Evolutionary conservation across 441 rosid species (phyloP), one percentile per base, ranked within the genome.

Genomic region (Brassica balearica): DNA sequence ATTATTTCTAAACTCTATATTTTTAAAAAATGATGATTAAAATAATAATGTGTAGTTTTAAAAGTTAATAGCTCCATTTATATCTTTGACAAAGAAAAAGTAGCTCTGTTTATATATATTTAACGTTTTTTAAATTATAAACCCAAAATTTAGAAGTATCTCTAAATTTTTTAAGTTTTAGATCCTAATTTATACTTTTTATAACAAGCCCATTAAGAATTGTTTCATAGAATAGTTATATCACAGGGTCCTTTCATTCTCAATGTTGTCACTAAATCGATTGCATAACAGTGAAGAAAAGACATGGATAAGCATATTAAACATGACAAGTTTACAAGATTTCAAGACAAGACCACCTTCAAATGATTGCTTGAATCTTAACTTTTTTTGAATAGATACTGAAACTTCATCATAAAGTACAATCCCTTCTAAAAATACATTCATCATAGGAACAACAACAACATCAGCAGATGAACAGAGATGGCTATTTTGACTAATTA

Each of bases 401-500:
- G 67, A 69, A 48, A 76, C 1, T 29, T 48, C 9, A 41, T 0
- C 20, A 22, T 51, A 55, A 29, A 65, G 14, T 27, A 64, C 38
- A 25, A 43, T 29, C 17, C 1, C 14, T 69, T 75, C 8, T 22
- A 17, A 7, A 12, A 60, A 55, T 51, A 64, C 66, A 71, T 65
- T 48, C 36, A 38, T 77, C 48, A 70, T 27, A 8, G 59, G 38
- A 27, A 65, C 32, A 62, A 61, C 65, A 59, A 56, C 62, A 56
- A 55, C 60, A 53, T 6, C 53, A 43, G 1, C 51, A 53, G 72
- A 56, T 59, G 73, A 29, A 72, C 73, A 78, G 0, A 8, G 14
- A 59, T 60, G 6, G 12, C 74, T 67, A 66, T 12, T 60, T 41
- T 36, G 69, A 43, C 71, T 75, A 80, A 60, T 10, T 41, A 73